Conservation (phyloP, 2,329 filamentous ascomycete genomes). For the Monosporascus sp. region DNA sequence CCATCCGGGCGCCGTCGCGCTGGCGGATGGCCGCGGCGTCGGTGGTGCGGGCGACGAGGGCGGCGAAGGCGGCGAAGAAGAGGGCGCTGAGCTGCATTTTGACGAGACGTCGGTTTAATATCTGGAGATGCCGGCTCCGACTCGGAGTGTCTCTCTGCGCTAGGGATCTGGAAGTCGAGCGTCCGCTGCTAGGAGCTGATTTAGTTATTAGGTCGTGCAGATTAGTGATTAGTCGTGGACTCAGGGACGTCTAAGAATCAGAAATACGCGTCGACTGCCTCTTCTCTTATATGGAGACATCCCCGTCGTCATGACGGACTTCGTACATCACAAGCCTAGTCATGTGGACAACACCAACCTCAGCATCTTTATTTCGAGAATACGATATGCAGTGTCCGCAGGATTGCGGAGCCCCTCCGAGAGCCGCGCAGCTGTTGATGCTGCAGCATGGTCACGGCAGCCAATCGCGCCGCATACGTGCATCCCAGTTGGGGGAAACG, state of each 20-base stretch:
- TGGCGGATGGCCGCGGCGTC: slow-evolving; percentile 14
- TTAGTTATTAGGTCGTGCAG: too few relatives aligned
- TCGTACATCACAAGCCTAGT: neutral
- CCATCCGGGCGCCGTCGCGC: slow-evolving; percentile 19
- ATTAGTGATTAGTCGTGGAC: too few relatives aligned
- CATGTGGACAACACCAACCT: neutral
- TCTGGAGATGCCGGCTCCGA: neutral
- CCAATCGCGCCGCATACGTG: neutral
- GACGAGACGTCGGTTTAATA: neutral
- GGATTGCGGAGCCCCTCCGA: neutral
- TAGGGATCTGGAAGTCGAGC: neutral
- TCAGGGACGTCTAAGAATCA: too few relatives aligned
- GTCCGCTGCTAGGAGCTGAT: too few relatives aligned
- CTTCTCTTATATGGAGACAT: too few relatives aligned
- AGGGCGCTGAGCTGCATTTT: slow-evolving; percentile 25
- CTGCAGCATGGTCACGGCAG: neutral
- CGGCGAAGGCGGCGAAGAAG: slow-evolving; percentile 19
- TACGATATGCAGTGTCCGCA: neutral
- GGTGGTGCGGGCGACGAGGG: slow-evolving; percentile 14
- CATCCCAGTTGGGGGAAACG: neutral
- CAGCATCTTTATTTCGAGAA: neutral
- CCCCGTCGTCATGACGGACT: too few relatives aligned
- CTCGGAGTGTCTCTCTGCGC: neutral
- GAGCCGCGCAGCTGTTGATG: neutral
- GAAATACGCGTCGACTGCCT: too few relatives aligned